Base-by-base conservation (phyloP, 805 yeast species). In the Yarrowia sp. region DNA sequence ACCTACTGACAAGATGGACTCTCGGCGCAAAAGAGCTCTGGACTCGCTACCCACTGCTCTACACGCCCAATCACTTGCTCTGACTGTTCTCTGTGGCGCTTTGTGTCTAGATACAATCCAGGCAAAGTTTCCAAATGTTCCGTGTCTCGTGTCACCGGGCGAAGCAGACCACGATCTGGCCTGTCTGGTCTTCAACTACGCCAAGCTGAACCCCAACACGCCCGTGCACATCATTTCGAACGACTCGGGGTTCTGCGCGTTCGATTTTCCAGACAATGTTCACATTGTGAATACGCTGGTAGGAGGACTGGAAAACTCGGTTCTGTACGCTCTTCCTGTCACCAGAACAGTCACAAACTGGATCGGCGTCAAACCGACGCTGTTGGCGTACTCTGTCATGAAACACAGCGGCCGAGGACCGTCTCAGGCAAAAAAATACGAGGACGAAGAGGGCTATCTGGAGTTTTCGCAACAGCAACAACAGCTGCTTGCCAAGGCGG, bases 221-320 rank as follows among this genome's bases (percentile, higher is more conserved):
- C 32, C 58, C 17, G 58, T 51, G 2, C 58, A 51, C 32, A 51
- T 51, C 41, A 51, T 51, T 5, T 51, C 58, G 6, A 51, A 51
- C 41, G 58, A 51, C 58, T 51, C 58, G n/a, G 58, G 58, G 2
- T 51, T 51, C 41, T 51, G 58, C 10, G 58, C 58, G 16, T 51
- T 51, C 30, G 58, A 51, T 19, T 51, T 51, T 16, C 58, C 58
- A 0, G 58, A 51, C 8, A 51, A 51, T 30, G 58, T 51, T 2
- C 40, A 51, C 17, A 12, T 51, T 2, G 41, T 51, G 21, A 51
- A 51, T 40, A 51, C 58, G 2, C 43, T 51, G 32, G 58, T 51
- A 0, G 41, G 58, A 16, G 58, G 58, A 8, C 41, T 51, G 16
- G 58, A 51, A 12, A 51, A 33, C 58, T 51, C 58, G 28, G 58